These are phyloP conservation scores for Herpetomonas samuelpessoai DNA, from an alignment of 208 protist genomes.

Conservation along the genomic window DNA sequence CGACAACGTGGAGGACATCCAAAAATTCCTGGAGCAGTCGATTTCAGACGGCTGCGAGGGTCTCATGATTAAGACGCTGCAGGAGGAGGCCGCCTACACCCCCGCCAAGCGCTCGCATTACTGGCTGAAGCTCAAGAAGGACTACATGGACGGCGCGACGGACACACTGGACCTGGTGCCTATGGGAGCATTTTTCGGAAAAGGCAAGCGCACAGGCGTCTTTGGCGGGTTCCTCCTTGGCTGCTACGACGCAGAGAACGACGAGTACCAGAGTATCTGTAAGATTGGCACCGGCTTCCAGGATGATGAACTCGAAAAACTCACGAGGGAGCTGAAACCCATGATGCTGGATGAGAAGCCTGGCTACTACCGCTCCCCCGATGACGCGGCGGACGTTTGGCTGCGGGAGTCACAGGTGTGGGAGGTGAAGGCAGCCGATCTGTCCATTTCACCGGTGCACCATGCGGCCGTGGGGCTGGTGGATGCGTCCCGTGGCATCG, in stretches of 20 bases:
- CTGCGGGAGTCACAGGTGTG: constrained; percentile 96
- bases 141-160: constrained; percentile 98
- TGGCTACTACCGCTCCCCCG: constrained; percentile 72
- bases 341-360: constrained; percentile 58
- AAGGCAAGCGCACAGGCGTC: constrained; percentile 97
- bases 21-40: constrained; percentile 94
- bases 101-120: constrained; percentile 95
- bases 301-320: constrained; percentile 89
- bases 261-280: constrained; percentile 97
- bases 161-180: constrained; percentile 99
- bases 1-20: constrained; percentile 92
- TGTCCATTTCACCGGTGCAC: constrained; percentile 98
- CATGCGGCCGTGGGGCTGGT: constrained; percentile 92
- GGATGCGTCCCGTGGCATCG: constrained; percentile 92
- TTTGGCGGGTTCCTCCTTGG: constrained; percentile 98
- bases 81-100: constrained; percentile 94
- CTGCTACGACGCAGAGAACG: constrained; percentile 96
- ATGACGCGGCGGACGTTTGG: constrained; percentile 95
- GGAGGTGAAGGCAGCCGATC: constrained; percentile 98
- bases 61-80: constrained; percentile 99
- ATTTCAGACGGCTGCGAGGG: constrained; percentile 93
- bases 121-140: constrained; percentile 99
- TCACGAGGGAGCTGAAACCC: constrained; percentile 62
- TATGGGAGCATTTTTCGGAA: constrained; percentile 98
- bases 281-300: constrained; percentile 98